These are phyloP conservation scores for Trapa bicornis DNA, from an alignment of 345 rosid species.

Conservation along the genomic window DNA sequence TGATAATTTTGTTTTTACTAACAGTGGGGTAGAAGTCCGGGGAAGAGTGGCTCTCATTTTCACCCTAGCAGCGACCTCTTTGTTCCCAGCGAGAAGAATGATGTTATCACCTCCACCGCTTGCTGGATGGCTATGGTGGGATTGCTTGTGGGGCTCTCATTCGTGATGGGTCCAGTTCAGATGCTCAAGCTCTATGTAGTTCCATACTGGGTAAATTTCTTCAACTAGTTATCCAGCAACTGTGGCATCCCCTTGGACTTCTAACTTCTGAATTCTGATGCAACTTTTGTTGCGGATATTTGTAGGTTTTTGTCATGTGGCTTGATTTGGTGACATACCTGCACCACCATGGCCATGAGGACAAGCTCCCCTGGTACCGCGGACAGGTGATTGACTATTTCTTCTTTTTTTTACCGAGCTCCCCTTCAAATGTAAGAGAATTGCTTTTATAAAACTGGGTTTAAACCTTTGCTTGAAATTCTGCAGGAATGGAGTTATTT, in stretches of 20 bases:
- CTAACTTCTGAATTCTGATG: background rate
- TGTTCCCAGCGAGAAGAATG: constrained; percentile 51
- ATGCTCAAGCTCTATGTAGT: constrained; percentile 62
- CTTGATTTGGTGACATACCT: constrained; percentile 77
- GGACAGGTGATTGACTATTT: constrained; percentile 40
- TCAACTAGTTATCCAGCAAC: background rate
- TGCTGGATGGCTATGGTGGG: constrained; percentile 73
- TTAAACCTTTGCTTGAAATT: background rate
- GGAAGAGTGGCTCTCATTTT: constrained; percentile 82
- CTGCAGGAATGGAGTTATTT: constrained; percentile 81
- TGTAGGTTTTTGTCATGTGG: constrained; percentile 72
- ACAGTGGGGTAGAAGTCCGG: constrained; percentile 85
- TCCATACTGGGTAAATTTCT: constrained; percentile 47
- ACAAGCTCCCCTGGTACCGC: constrained; percentile 91
- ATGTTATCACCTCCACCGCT: constrained; percentile 58
- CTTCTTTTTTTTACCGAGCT: no score
- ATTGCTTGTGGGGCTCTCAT: constrained; percentile 41
- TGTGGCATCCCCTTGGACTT: background rate
- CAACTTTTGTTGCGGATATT: background rate
- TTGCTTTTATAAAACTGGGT: background rate
- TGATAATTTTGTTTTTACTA: background rate
- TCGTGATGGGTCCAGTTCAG: constrained; percentile 44
- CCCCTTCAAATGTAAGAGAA: background rate
- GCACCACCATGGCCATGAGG: constrained; percentile 87
- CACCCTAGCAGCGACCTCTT: constrained; percentile 74